Base-by-base conservation (phyloP, 1,139 yeast genomes). In the Sugiyamaella neomexicana region DNA sequence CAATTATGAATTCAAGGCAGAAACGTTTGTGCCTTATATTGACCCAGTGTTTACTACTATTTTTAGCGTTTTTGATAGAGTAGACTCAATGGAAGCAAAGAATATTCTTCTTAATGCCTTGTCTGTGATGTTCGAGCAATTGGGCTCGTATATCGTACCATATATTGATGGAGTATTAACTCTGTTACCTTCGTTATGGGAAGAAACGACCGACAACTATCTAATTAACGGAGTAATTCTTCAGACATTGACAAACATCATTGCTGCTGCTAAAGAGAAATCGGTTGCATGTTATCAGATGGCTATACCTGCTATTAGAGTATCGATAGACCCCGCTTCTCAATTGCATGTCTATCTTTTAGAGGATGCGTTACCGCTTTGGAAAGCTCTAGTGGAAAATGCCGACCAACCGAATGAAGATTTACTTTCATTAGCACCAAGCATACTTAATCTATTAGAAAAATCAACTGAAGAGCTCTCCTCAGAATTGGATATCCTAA, bases 311-410 rank as follows among this genome's bases (percentile, higher is more conserved):
- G 75, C 89, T 54, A 76, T 91, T 34, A 73, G 75, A 15, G 72
- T 75, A 4, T 80, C 85, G 41, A 85, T 96, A 60, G 84, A 89
- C 59, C 83, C 83, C 7, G 64, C 72, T 4, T 80, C 90, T 0
- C 83, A 82, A 34, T 75, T 77, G 54, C 84, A 84, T 60, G 75
- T 84, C 1, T 75, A 88, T 51, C 69, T 93, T 9, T 77, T 86
- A 29, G 98, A 93, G 65, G 99, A 93, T 69, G 97, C 96, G 0
- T 82, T 82, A 64, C 95, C 89, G 52, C 73, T 93, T 51, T 91
- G 98, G 97, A 74, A 80, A 39, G 78, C 86, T 0, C 67, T 89
- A 2, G 69, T 91, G 50, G 87, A 83, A 57, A 83, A 85, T 50
- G 71, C 75, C 1, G 53, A 60, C 1, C 60, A 58, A 2, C 58